These are phyloP conservation scores for Ogataea wickerhamii DNA, from an alignment of 805 yeast genomes.

Conservation along the genomic window DNA sequence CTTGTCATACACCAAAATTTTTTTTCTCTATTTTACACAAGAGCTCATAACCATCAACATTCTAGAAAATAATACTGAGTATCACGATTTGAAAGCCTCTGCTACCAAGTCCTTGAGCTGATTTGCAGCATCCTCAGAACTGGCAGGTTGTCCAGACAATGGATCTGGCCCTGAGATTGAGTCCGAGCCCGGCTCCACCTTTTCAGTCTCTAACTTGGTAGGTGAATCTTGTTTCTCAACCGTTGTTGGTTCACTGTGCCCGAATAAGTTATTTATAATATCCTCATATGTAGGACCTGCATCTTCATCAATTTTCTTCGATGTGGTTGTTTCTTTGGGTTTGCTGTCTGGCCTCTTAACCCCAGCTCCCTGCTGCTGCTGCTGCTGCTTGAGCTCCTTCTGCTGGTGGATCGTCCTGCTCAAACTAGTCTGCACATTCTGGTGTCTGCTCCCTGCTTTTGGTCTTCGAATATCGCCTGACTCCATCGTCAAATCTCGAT, in stretches of 20 bases:
- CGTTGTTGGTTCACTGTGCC: conserved; percentile 2
- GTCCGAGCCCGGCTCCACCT: background rate
- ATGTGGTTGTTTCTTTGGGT: background rate
- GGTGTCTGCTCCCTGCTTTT: conserved; percentile 19
- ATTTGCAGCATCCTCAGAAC: conserved; percentile 24
- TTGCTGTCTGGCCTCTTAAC: conserved; percentile 2
- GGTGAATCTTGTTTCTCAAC: conserved; percentile 3
- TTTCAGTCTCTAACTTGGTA: conserved; percentile 1
- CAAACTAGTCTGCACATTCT: conserved; percentile 13
- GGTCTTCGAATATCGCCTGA: conserved; percentile 19
- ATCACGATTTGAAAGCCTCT: conserved; percentile 27
- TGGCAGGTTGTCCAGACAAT: conserved; percentile 5
- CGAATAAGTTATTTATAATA: conserved; percentile 23
- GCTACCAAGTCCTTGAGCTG: conserved; percentile 34
- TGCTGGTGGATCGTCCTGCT: conserved; percentile 9
- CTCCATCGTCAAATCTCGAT: conserved; percentile 9
- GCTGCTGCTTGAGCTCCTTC: conserved; percentile 3
- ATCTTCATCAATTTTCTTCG: conserved; percentile 2
- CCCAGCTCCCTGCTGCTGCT: conserved; percentile 3
- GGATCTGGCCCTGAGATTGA: background rate
- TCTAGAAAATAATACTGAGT: conserved; percentile 11
- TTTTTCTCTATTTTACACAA: background rate
- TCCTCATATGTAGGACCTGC: conserved; percentile 23
- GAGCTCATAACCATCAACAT: conserved; percentile 12
- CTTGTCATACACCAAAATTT: conserved; percentile 2